Evolutionary conservation across 2,329 filamentous ascomycete genomes (phyloP).

Genomic region (Torrubiella hemipterigena): DNA sequence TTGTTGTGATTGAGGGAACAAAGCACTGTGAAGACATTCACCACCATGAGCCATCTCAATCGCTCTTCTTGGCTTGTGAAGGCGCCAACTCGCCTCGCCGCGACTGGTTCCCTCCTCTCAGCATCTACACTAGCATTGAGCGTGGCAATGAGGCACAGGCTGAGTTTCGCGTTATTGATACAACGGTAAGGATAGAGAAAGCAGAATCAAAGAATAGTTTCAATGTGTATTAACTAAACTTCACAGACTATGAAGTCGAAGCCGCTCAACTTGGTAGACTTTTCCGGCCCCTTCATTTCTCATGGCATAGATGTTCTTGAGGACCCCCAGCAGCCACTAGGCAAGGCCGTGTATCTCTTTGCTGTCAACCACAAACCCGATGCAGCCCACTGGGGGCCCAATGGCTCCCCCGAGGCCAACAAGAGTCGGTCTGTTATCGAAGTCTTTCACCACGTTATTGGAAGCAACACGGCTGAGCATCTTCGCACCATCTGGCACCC

Average conservation of each 20-base stretch:
- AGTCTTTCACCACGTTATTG: slow-evolving; percentile 41
- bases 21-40: slow-evolving; percentile 49
- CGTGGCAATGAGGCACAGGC: slow-evolving; percentile 23
- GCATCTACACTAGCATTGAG: slow-evolving; percentile 25
- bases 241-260: slow-evolving; percentile 30
- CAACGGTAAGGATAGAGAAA: slow-evolving; percentile 37
- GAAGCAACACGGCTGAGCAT: slow-evolving; percentile 26
- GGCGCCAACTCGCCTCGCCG: slow-evolving; percentile 27
- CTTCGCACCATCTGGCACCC: slow-evolving; percentile 41
- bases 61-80: slow-evolving; percentile 46
- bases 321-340: slow-evolving; percentile 24
- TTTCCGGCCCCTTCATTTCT: slow-evolving; percentile 39
- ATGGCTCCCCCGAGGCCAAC: slow-evolving; percentile 12
- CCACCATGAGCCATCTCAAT: slow-evolving; percentile 31
- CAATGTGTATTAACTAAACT: too few species aligned
- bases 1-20: slow-evolving; percentile 36
- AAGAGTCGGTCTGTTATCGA: slow-evolving; percentile 42
- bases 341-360: slow-evolving; percentile 42
- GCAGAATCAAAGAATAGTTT: too few species aligned
- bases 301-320: slow-evolving; percentile 50
- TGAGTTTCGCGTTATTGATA: slow-evolving; percentile 40
- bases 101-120: slow-evolving; percentile 39
- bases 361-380: slow-evolving; percentile 48
- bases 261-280: slow-evolving; percentile 36
- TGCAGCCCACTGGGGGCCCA: slow-evolving; percentile 18